Evolutionary conservation across 139 green algal genomes (phyloP).

Genomic region (Edaphochlamys debaryana): DNA sequence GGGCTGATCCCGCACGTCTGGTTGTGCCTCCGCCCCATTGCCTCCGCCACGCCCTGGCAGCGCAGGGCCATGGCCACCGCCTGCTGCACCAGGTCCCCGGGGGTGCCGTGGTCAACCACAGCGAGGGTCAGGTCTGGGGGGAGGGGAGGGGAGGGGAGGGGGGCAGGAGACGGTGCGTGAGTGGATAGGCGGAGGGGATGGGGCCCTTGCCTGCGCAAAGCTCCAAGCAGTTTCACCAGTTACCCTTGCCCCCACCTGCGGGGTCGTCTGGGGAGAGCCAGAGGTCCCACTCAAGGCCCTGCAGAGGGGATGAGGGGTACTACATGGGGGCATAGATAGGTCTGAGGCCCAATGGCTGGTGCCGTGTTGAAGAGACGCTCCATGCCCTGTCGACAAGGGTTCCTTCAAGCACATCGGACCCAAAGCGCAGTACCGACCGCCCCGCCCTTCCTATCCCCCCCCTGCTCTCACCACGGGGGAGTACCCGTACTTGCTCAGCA

Average conservation of each 20-base stretch:
- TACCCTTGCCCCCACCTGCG: background rate
- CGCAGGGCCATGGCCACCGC: constrained; percentile 49
- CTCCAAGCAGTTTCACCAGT: too few species aligned
- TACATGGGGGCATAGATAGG: too few species aligned
- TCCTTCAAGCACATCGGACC: too few species aligned
- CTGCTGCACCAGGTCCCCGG: constrained; percentile 61
- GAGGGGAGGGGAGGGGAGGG: background rate
- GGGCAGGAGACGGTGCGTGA: background rate
- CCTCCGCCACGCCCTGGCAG: constrained; percentile 38
- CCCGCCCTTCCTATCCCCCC: too few species aligned
- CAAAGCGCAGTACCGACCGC: too few species aligned
- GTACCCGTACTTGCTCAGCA: constrained; percentile 72
- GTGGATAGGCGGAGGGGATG: background rate
- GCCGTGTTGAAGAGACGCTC: too few species aligned
- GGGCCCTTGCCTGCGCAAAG: too few species aligned
- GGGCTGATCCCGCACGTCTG: constrained; percentile 43
- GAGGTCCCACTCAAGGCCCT: constrained; percentile 70
- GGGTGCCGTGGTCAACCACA: constrained; percentile 60
- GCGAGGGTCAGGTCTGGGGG: constrained; percentile 30
- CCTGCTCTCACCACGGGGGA: too few species aligned
- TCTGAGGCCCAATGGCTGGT: too few species aligned
- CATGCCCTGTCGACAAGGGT: too few species aligned
- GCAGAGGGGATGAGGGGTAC: too few species aligned
- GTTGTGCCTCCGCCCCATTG: constrained; percentile 52
- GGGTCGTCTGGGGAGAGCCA: constrained; percentile 49